Conservation (phyloP, 768 basidiomycete genomes). For the Mycena vulgaris region DNA sequence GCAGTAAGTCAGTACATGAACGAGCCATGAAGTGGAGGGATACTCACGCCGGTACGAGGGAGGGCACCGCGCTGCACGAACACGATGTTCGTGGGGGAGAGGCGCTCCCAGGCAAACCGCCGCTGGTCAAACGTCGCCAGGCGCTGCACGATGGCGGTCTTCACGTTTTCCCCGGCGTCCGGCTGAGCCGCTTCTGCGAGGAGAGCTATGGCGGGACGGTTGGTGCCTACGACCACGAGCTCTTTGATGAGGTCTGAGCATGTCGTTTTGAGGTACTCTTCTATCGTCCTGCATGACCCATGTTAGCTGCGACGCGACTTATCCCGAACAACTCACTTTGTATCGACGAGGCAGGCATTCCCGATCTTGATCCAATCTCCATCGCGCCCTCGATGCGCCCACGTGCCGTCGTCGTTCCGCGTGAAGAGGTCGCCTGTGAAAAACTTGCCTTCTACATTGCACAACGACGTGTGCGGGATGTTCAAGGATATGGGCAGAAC, state of each 20-base stretch:
- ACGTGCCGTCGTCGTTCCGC: background rate
- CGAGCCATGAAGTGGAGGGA: background rate
- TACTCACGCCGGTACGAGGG: background rate
- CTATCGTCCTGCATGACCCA: background rate
- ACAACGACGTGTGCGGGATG: background rate
- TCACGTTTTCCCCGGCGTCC: background rate
- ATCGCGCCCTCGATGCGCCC: background rate
- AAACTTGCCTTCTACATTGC: background rate
- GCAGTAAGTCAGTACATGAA: background rate
- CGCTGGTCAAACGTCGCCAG: background rate
- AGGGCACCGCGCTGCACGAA: background rate
- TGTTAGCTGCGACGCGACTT: background rate
- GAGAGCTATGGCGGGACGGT: background rate
- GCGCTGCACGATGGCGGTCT: background rate
- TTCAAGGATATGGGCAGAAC: background rate
- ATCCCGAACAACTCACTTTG: background rate
- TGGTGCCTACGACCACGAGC: background rate
- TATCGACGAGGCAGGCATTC: background rate
- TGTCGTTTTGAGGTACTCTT: constrained; percentile 1
- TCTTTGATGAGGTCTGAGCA: constrained; percentile 2
- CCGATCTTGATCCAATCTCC: constrained; percentile 6
- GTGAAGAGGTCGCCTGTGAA: constrained; percentile 5
- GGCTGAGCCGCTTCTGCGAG: background rate
- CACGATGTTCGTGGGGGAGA: background rate
- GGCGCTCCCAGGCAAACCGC: background rate